Percentiles rank a stretch among this genome's conserved stretches.
Conservation (phyloP, 345 rosid genomes). For the Diplotaxis tenuifolia region DNA sequence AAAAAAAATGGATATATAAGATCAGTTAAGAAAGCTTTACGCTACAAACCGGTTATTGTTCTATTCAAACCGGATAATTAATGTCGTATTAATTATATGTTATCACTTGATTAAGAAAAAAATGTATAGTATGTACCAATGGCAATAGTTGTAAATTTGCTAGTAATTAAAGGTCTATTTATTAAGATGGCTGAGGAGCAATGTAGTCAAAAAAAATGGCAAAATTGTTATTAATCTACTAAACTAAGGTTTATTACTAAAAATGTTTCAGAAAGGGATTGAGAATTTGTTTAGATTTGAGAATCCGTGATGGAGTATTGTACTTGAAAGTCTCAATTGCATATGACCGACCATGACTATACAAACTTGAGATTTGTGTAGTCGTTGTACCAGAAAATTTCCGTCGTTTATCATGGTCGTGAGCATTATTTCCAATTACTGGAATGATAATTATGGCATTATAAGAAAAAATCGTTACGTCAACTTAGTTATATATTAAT, state of each 20-base stretch:
- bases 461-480: neutral
- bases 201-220: neutral
- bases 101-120: too few species aligned
- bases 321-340: slow-evolving; percentile 30
- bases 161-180: neutral
- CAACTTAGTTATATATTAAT: slow-evolving; percentile 10
- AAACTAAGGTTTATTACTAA: too few species aligned
- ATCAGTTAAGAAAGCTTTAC: too few species aligned
- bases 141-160: neutral
- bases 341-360: slow-evolving; percentile 37
- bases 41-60: too few species aligned
- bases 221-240: neutral
- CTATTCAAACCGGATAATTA: too few species aligned
- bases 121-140: neutral
- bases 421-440: neutral
- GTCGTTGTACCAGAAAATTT: slow-evolving; percentile 29
- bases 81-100: too few species aligned
- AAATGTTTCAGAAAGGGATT: neutral
- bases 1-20: too few species aligned
- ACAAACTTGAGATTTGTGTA: slow-evolving; percentile 21
- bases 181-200: neutral
- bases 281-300: slow-evolving; percentile 33
- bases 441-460: slow-evolving; percentile 1
- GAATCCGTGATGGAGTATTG: slow-evolving; percentile 21
- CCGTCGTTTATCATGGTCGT: neutral